Base-by-base conservation (phyloP, 768 basidiomycete genomes). In the Agaricus blazei region DNA sequence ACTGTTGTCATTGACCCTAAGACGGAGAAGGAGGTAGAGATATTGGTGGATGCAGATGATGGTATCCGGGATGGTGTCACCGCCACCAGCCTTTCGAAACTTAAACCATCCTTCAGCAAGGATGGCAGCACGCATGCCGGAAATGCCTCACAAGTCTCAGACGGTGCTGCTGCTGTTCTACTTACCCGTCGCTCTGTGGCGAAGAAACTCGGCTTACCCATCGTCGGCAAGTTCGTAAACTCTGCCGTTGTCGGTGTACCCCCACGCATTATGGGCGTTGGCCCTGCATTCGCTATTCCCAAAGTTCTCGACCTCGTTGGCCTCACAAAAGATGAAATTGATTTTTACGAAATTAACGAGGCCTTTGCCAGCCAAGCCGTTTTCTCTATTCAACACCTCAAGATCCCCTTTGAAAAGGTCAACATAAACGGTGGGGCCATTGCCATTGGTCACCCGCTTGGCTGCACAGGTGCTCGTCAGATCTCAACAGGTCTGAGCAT, bases 331-430 rank as follows among this genome's bases (percentile, higher is more conserved):
- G 72, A 80, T 45, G 93, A 95, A 62, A 74, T 96, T 61, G 93
- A 96, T 72, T 90, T 95, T 66, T 96, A 75, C 71, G 90, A 94
- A 72, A 92, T 93, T 70, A 94, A 94, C 67, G 92, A 93, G 70
- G 92, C 93, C 29, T 94, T 93, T 66, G 91, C 93, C 28, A 83
- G 80, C 29, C 88, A 90, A 68, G 91, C 90, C 2, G 73, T 94
- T 43, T 91, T 86, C 72, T 80, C 74, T 45, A 68, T 93, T 28
- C 71, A 89, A 60, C 79, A 82, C 60, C 70, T 96, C 51, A 82
- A 82, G 24, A 81, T 94, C 59, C 80, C 84, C 2, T 79, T 75
- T 58, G 80, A 83, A 62, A 94, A 91, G 70, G 91, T 96, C 47
- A 96, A 96, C 74, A 67, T 87, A 36, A 79, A 86, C 58, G 94